These are phyloP conservation scores for Raphanus raphanistrum DNA, from an alignment of 345 rosid species.

Conservation along the genomic window DNA sequence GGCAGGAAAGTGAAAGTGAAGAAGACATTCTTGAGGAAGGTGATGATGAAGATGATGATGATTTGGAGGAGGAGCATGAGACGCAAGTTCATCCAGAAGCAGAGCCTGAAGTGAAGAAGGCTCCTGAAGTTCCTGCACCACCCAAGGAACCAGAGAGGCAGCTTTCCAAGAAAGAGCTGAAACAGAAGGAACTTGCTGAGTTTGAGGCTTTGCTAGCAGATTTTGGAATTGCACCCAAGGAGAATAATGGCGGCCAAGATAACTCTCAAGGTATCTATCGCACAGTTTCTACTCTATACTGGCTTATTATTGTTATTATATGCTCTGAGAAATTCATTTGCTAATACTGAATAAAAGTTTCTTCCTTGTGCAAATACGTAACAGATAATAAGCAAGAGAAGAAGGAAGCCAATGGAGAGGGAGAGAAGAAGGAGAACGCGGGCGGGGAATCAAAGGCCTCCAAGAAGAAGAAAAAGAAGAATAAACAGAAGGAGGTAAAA, in stretches of 20 bases:
- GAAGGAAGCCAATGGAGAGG: constrained; percentile 45
- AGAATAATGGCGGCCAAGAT: constrained; percentile 50
- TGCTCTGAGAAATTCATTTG: not conserved
- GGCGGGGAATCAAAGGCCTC: constrained; percentile 37
- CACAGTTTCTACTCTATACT: not conserved
- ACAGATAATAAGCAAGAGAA: constrained; percentile 49
- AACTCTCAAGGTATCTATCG: constrained; percentile 45
- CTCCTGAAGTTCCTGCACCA: constrained; percentile 49
- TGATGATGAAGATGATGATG: constrained; percentile 50
- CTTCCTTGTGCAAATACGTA: not conserved
- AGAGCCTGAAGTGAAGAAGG: constrained; percentile 51
- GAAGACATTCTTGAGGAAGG: constrained; percentile 76
- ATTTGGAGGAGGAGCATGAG: constrained; percentile 72
- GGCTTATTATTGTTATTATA: not conserved
- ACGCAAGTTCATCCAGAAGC: constrained; percentile 38
- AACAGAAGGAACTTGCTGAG: constrained; percentile 86
- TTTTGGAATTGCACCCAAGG: constrained; percentile 52
- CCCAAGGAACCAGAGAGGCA: constrained; percentile 81
- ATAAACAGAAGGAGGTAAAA: constrained; percentile 30
- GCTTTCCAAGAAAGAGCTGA: constrained; percentile 85
- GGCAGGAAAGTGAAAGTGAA: constrained; percentile 81
- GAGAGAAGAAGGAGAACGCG: constrained; percentile 33
- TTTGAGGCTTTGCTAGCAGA: constrained; percentile 87
- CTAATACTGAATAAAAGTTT: not conserved
- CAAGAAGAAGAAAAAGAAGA: constrained; percentile 43